Percentiles rank a stretch among this genome's conserved stretches.
Conservation (phyloP, 805 yeast genomes). For the Candida boidinii region DNA sequence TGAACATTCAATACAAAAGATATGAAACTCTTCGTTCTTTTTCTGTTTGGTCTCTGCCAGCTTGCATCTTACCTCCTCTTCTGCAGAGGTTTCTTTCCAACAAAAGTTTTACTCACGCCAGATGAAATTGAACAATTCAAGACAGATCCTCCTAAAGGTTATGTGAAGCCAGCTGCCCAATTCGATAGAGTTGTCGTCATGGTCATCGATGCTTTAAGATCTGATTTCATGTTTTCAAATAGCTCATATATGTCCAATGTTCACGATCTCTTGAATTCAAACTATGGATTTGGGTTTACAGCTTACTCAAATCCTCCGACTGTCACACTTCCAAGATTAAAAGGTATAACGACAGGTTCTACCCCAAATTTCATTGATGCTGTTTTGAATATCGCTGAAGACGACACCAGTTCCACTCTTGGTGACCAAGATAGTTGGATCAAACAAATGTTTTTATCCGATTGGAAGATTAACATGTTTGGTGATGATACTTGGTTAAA, state of each 20-base stretch:
- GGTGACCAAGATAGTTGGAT: constrained; percentile 84
- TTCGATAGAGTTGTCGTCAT: constrained; percentile 68
- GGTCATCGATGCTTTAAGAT: constrained; percentile 88
- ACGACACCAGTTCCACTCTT: constrained; percentile 60
- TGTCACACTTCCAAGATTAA: constrained; percentile 87
- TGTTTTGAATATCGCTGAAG: constrained; percentile 87
- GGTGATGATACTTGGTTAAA: constrained; percentile 99
- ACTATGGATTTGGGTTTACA: constrained; percentile 79
- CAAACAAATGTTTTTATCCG: constrained; percentile 42
- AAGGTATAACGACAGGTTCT: constrained; percentile 91
- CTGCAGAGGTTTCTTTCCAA: constrained; percentile 83
- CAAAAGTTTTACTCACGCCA: constrained; percentile 72
- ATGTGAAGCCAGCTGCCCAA: constrained; percentile 25
- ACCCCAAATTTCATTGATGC: constrained; percentile 94
- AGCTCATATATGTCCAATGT: constrained; percentile 58
- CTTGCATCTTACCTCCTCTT: constrained; percentile 52
- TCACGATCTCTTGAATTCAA: constrained; percentile 55
- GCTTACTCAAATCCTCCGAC: constrained; percentile 95
- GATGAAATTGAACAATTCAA: constrained; percentile 29
- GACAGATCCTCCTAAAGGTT: constrained; percentile 18
- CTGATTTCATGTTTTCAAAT: constrained; percentile 73
- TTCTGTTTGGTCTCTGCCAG: constrained; percentile 26
- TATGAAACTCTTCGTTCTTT: constrained; percentile 10
- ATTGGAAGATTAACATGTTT: constrained; percentile 61
- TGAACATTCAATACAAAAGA: constrained; percentile 3